phyloP scores from a whole-genome alignment of 495 filamentous ascomycete species.

The Recurvomyces mirabilis region DNA sequence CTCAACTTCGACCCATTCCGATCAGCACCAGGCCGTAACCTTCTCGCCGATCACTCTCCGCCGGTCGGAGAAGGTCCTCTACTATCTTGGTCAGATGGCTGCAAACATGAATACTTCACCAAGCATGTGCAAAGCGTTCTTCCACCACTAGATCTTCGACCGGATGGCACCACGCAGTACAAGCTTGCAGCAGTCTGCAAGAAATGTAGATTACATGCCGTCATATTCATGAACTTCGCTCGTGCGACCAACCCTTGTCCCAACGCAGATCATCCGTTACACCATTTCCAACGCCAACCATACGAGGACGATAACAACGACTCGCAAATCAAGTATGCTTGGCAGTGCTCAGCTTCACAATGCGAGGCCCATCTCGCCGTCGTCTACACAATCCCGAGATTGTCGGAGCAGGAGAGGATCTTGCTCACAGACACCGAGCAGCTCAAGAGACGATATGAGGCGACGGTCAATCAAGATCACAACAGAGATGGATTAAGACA shows the following conservation, averaged over 20 bases:
- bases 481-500: slow-evolving; percentile 43
- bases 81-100: slow-evolving; percentile 24
- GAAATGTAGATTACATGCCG: slow-evolving; percentile 46
- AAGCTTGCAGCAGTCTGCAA: slow-evolving; percentile 46
- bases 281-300: slow-evolving; percentile 29
- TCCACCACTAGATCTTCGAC: slow-evolving; percentile 30
- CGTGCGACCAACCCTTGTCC: slow-evolving; percentile 24
- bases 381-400: slow-evolving; percentile 41
- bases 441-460: slow-evolving; percentile 42
- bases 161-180: slow-evolving; percentile 32
- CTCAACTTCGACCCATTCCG: slow-evolving; percentile 44
- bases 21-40: slow-evolving; percentile 38
- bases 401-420: slow-evolving; percentile 38
- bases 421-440: slow-evolving; percentile 46
- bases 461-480: slow-evolving; percentile 44
- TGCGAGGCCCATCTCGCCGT: slow-evolving; percentile 49
- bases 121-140: slow-evolving; percentile 44
- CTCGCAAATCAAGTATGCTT: slow-evolving; percentile 31
- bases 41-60: slow-evolving; percentile 43
- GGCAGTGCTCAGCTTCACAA: slow-evolving; percentile 47
- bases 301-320: not conserved
- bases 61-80: slow-evolving; percentile 13
- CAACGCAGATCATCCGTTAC: slow-evolving; percentile 27
- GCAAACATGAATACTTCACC: slow-evolving; percentile 44
- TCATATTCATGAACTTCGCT: slow-evolving; percentile 37